Conservation (phyloP, 495 filamentous ascomycete species). For the Penicillium canariense region DNA sequence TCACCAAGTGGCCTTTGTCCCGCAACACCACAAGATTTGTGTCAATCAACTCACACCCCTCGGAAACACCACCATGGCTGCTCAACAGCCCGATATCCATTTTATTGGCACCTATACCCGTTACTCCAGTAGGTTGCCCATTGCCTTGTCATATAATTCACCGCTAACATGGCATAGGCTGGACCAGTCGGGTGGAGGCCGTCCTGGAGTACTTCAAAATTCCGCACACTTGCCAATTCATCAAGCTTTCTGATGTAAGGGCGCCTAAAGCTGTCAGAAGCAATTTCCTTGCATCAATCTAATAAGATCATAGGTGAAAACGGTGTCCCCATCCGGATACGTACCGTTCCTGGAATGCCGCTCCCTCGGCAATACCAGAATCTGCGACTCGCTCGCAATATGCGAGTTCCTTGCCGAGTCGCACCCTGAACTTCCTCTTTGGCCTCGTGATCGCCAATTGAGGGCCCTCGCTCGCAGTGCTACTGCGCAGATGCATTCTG, state of each 20-base stretch:
- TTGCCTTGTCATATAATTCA: background rate
- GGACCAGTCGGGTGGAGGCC: constrained; percentile 35
- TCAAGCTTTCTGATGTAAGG: constrained; percentile 27
- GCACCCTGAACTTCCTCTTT: constrained; percentile 41
- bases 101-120: constrained; percentile 34
- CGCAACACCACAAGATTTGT: background rate
- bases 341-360: constrained; percentile 34
- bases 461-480: constrained; percentile 51
- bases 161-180: constrained; percentile 25
- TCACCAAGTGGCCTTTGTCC: background rate
- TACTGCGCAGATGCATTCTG: constrained; percentile 55
- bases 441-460: constrained; percentile 43
- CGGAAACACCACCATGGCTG: constrained; percentile 8
- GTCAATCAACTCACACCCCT: background rate
- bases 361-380: constrained; percentile 24
- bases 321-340: constrained; percentile 29
- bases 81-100: constrained; percentile 26
- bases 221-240: constrained; percentile 22
- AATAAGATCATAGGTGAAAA: constrained; percentile 19
- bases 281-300: background rate
- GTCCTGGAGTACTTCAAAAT: constrained; percentile 40
- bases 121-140: constrained; percentile 30
- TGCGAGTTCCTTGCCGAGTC: constrained; percentile 52
- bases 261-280: background rate
- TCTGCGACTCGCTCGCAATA: constrained; percentile 55